Evolutionary conservation across 148 eudicot species (phyloP).

Genomic region (Euryodendron excelsum): DNA sequence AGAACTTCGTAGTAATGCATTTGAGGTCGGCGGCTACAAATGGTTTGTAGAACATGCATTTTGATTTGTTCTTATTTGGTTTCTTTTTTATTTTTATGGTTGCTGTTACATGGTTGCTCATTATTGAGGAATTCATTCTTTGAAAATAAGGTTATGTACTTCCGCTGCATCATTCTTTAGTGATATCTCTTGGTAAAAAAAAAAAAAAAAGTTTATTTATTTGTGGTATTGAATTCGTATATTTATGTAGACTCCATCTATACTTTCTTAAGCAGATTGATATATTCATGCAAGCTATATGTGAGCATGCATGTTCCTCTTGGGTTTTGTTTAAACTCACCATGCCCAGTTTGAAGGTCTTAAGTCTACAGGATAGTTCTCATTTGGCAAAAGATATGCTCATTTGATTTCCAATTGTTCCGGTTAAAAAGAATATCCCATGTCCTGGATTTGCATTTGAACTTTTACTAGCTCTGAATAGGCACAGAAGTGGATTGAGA

Average conservation of each 20-base stretch:
- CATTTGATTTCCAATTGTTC: not conserved
- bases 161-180: not conserved
- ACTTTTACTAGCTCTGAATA: not conserved
- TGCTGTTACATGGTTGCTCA: not conserved
- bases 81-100: not conserved
- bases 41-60: slow-evolving; percentile 29
- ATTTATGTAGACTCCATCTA: not conserved
- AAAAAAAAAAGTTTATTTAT: not conserved
- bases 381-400: not conserved
- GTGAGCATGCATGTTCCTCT: not conserved
- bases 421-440: not conserved
- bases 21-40: slow-evolving; percentile 94
- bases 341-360: not conserved
- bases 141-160: not conserved
- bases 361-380: not conserved
- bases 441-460: not conserved
- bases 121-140: not conserved
- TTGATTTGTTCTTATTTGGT: not conserved
- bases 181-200: not conserved
- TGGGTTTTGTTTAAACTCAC: not conserved
- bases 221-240: not conserved
- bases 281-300: not conserved
- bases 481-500: not conserved
- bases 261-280: slow-evolving; percentile 2
- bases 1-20: slow-evolving; percentile 82